Evolutionary conservation across 352 stramenopile genomes (phyloP), one percentile per base, ranked within the genome.

Genomic region (Phytophthora multivora): DNA sequence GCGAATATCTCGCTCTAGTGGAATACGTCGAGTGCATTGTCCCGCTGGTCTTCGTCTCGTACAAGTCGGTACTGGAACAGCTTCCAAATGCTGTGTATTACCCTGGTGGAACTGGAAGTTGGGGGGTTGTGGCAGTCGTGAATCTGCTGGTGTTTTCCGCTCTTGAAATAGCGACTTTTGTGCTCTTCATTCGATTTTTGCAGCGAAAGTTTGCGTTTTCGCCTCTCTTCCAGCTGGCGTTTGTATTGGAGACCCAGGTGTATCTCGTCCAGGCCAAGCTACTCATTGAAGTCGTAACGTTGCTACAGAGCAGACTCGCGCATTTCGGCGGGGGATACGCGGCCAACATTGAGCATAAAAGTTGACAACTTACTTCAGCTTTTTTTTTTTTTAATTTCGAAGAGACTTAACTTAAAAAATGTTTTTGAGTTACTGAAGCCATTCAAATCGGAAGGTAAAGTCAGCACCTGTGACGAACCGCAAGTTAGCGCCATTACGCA

Each of bases 21-120:
- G 69, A 82, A 40, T 82, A 82, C 52, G 54, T 82, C 26, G 69
- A 77, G 51, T 75, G 66, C n/a, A 42, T 79, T 18, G 54, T 79
- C 15, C 73, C 73, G 5, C 49, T 70, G 8, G 40, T 76, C 1
- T 82, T 73, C 35, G 65, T 52, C 4, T n/a, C 59, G 10, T 79
- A 76, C 51, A 66, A 74, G 30, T 43, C 65, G 13, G 42, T 70
- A 39, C 48, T 84, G 4, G 59, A 61, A 26, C 23, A 75, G 13
- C 40, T 84, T 8, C 72, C 75, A 9, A 75, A 75, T 26, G 63
- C 60, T 23, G 30, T 47, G 16, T 84, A 78, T 53, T 84, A 63
- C n/a, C 52, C 42, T 63, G 31, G 40, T 19, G 53, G 53, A 0
- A 38, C 46, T 19, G 46, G 43, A 3, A 67, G 35, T 33, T 67